Evolutionary conservation across 192 early-diverging fungal genomes (phyloP), one percentile per base, ranked within the genome.

Genomic region (Pilobolus umbonatus): DNA sequence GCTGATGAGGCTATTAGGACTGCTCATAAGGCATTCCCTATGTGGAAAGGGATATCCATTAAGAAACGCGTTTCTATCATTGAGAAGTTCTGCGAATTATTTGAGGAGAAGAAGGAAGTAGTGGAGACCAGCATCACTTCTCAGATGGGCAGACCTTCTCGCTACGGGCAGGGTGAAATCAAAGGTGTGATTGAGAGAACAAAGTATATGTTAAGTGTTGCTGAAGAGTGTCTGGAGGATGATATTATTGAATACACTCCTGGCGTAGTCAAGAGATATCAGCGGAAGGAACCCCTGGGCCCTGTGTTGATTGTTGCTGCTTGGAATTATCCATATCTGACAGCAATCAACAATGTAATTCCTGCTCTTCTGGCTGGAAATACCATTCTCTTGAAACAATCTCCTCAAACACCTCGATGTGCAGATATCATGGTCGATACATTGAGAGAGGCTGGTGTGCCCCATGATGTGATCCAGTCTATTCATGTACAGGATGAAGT

Each of bases 321-420:
- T 7, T 93, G 90, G 90, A 93, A 93, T 57, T 93, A 89, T 64
- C 90, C 90, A 22, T 89, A 89, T 68, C 63, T 93, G 28, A 82
- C 85, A 0, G 55, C 61, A 45, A 81, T 93, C 29, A 93, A 93
- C 67, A 81, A 80, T 53, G 82, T 91, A 4, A 62, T 93, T 14
- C 90, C 90, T 6, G 87, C 90, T 5, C 65, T 93, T 38, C 68
- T 93, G 32, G 85, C 86, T 4, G 90, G 89, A 21, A 91, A 91
- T 64, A 69, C 80, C 1, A 86, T 91, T 19, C 67, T 89, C 26
- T 61, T 91, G 45, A 91, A 91, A 67, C 88, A 90, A 39, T 84
- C 88, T 8, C 86, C 89, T 3, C 88, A 91, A 68, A 93, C 91
- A 8, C 88, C 88, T 17, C 78, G 85, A 19, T 82, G 80, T 52